These are phyloP conservation scores for Pseudocercospora ulei DNA, from an alignment of 2,329 filamentous ascomycete genomes.

Conservation along the genomic window DNA sequence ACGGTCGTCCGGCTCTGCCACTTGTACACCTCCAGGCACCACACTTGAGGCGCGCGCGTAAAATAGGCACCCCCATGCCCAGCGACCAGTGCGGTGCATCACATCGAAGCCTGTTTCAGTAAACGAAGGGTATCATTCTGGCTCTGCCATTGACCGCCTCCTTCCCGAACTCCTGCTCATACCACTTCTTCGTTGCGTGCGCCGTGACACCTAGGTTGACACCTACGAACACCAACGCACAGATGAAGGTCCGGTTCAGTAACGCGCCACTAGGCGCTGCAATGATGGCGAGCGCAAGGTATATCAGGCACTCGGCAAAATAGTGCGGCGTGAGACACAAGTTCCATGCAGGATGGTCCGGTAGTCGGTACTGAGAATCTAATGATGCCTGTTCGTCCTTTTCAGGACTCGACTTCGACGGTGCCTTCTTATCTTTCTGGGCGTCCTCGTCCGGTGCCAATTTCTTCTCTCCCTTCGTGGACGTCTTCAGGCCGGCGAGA, in stretches of 20 bases:
- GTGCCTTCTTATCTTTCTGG: constrained; percentile 34
- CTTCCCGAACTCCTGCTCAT: constrained; percentile 61
- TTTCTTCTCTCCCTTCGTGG: constrained; percentile 6
- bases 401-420: no score
- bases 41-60: no score
- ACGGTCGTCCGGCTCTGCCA: no score
- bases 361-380: constrained; percentile 65
- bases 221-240: constrained; percentile 61
- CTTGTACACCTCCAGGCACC: no score
- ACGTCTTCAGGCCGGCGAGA: constrained; percentile 36
- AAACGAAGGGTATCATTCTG: constrained; percentile 64
- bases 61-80: no score
- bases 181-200: constrained; percentile 67
- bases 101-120: constrained; percentile 15
- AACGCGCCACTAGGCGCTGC: constrained; percentile 58
- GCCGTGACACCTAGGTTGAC: constrained; percentile 78
- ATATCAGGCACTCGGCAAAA: constrained; percentile 75
- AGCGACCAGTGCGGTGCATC: no score
- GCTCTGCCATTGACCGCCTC: constrained; percentile 54
- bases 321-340: constrained; percentile 80
- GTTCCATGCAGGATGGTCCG: constrained; percentile 60
- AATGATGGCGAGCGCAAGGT: constrained; percentile 63
- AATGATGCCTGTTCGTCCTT: background rate
- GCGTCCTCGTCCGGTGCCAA: no score
- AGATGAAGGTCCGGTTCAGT: constrained; percentile 64